Evolutionary conservation across 805 yeast species (phyloP), one percentile per base, ranked within the genome.

Genomic region (Candida coquimbonensis): DNA sequence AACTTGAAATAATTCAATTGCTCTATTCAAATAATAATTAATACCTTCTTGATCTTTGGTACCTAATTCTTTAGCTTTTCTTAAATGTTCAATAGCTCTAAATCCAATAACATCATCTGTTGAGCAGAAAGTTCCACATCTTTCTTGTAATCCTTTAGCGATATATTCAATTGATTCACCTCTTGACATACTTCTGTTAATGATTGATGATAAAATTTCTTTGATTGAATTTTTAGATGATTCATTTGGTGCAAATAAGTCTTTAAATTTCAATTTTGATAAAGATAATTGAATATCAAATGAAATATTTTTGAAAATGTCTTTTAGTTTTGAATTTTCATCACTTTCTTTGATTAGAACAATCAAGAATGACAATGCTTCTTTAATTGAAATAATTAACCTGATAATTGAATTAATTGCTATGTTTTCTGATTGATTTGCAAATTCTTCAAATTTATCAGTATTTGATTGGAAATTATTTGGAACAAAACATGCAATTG

Each of bases 131-230:
- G 96, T 81, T 1, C 96, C 95, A 70, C 99, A 93, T 49, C 91
- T 81, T 45, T 87, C 95, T 64, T 93, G 96, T 43, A 93, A 69
- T 1, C 90, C 80, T 33, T 82, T 80, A 1, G 97, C 95, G 43
- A 91, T 87, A 47, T 83, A 72, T 60, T 91, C 98, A 39, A 93
- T 91, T 0, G 96, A 85, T 5, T 87, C 91, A n/a, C 99, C 98
- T 52, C 86, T 80, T 35, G 87, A 74, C 47, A 93, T 89, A 53
- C 86, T 87, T 61, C 84, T 84, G 65, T 90, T 90, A 50, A 93
- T 89, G 34, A 93, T 80, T 1, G 96, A 85, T 2, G 95, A 83
- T 39, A 93, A 75, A 34, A 95, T 78, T 55, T 91, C 98, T 61
- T 87, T 87, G 26, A 91, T 80, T 39, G 88, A 70, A 42, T 79